Conservation (phyloP, 306 rosid genomes). For the Cucumis hystrix region DNA sequence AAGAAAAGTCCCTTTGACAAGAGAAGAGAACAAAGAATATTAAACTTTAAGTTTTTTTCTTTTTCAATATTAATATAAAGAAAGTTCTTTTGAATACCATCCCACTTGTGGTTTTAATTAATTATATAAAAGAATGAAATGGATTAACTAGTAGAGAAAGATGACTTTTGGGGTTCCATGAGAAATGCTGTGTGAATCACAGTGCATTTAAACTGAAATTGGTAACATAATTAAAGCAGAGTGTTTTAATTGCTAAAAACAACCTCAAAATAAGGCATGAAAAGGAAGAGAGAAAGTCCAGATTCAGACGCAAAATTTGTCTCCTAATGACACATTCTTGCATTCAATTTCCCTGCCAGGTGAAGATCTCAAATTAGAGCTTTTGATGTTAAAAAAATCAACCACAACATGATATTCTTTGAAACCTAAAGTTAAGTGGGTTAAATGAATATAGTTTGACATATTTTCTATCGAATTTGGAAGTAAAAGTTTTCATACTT, state of each 20-base stretch:
- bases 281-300: not conserved
- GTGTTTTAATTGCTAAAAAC: not conserved
- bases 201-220: not conserved
- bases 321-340: not conserved
- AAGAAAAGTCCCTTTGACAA: not conserved
- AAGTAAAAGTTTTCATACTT: too few relatives aligned
- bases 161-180: not conserved
- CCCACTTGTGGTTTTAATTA: not conserved
- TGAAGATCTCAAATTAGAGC: not conserved
- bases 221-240: not conserved
- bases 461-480: too few relatives aligned
- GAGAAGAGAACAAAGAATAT: slow-evolving; percentile 1
- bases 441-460: too few relatives aligned
- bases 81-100: not conserved
- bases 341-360: not conserved
- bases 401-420: not conserved
- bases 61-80: not conserved
- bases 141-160: not conserved
- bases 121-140: not conserved
- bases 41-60: not conserved
- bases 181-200: not conserved
- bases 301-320: not conserved
- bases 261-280: not conserved
- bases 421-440: too few relatives aligned
- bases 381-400: not conserved